phyloP scores from a whole-genome alignment of 2,329 filamentous ascomycete genomes.

The Apiospora arundinis region DNA sequence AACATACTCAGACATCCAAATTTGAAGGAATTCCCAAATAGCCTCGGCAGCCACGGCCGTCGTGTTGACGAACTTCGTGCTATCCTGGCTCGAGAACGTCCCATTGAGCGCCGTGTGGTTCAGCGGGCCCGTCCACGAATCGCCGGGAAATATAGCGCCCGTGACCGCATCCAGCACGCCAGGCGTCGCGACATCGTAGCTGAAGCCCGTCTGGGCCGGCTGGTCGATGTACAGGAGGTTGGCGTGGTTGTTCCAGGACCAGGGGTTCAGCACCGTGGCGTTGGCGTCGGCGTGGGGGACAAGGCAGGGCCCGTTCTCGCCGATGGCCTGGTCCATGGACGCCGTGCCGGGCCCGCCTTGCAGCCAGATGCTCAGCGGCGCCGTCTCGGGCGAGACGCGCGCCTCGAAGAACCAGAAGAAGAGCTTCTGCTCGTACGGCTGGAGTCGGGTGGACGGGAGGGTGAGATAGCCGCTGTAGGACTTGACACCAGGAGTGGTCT shows the following conservation, averaged over 20 bases:
- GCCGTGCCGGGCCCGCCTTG: conserved; percentile 61
- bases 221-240: conserved; percentile 69
- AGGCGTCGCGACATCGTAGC: conserved; percentile 45
- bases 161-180: conserved; percentile 33
- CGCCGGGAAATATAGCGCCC: conserved; percentile 22
- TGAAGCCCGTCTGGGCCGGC: conserved; percentile 64
- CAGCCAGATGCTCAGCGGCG: conserved; percentile 58
- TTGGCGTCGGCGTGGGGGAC: conserved; percentile 49
- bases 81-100: conserved; percentile 56
- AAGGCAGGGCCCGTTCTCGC: conserved; percentile 45
- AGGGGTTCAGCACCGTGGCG: conserved; percentile 58
- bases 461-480: conserved; percentile 51
- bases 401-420: conserved; percentile 60
- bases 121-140: conserved; percentile 19
- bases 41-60: conserved; percentile 52
- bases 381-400: conserved; percentile 50
- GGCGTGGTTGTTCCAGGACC: conserved; percentile 64
- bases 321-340: conserved; percentile 62
- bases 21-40: conserved; percentile 67
- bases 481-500: conserved; percentile 48
- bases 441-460: conserved; percentile 35
- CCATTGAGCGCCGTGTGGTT: conserved; percentile 27
- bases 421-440: conserved; percentile 42
- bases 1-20: conserved; percentile 35
- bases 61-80: conserved; percentile 37